A percentile compares a stretch with the other conserved stretches of the same genome.
These are phyloP conservation scores for Boletus nobilissimus DNA, from an alignment of 1,284 basidiomycete species.

Conservation along the genomic window DNA sequence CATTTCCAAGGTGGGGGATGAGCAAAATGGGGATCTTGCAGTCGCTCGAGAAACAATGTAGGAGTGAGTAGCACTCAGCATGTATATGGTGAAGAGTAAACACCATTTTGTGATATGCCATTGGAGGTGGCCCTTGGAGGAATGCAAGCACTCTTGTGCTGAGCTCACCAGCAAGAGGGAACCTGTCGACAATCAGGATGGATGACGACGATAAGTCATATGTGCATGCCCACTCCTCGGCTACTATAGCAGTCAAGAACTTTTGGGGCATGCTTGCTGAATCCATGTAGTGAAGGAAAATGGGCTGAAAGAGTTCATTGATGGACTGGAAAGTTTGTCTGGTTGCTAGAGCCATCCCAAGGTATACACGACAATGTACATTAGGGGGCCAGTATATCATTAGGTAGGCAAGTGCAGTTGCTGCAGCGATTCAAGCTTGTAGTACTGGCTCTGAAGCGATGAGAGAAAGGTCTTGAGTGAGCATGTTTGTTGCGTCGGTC, in stretches of 20 bases:
- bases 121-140: constrained; percentile 80
- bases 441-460: constrained; percentile 84
- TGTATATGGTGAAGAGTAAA: constrained; percentile 85
- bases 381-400: constrained; percentile 74
- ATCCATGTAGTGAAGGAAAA: constrained; percentile 85
- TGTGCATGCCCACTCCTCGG: constrained; percentile 93
- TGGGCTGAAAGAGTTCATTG: constrained; percentile 73
- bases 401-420: constrained; percentile 82
- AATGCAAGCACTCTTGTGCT: constrained; percentile 73
- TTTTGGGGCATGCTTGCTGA: constrained; percentile 94
- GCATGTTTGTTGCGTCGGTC: constrained; percentile 72
- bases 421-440: constrained; percentile 84
- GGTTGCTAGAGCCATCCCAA: background rate
- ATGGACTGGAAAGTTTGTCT: constrained; percentile 48
- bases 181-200: constrained; percentile 61
- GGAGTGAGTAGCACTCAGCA: constrained; percentile 82
- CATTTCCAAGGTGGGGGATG: constrained; percentile 83
- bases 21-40: constrained; percentile 86
- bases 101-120: constrained; percentile 93
- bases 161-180: constrained; percentile 73
- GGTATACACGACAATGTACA: constrained; percentile 45
- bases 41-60: constrained; percentile 83
- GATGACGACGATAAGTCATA: constrained; percentile 52
- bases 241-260: constrained; percentile 83
- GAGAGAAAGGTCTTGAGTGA: constrained; percentile 90